phyloP scores from a whole-genome alignment of 2,329 filamentous ascomycete genomes.

The Fusarium sp. region DNA sequence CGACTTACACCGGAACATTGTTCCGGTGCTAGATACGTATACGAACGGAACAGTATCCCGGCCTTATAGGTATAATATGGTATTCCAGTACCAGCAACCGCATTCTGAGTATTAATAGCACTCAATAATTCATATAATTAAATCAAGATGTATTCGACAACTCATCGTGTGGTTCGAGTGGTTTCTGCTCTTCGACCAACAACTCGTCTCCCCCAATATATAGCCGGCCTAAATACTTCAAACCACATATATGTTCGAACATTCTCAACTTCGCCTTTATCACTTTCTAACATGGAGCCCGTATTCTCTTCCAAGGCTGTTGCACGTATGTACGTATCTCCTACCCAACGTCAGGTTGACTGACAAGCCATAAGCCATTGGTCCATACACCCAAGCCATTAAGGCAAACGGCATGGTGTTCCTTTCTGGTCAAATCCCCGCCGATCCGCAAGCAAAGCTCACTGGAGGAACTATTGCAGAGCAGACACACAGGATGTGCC shows the following conservation, averaged over 20 bases:
- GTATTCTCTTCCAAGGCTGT: conserved; percentile 26
- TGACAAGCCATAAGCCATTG: conserved; percentile 13
- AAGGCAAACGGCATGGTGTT: conserved; percentile 65
- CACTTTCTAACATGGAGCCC: conserved; percentile 3
- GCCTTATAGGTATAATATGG: neutral
- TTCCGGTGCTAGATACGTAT: conserved; percentile 9
- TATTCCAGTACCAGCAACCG: neutral
- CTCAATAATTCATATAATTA: neutral
- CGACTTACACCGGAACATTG: conserved; percentile 2
- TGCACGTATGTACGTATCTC: conserved; percentile 4
- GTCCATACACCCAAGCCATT: conserved; percentile 34
- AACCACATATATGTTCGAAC: neutral
- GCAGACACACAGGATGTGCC: conserved; percentile 38
- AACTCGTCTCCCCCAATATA: neutral
- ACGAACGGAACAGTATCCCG: conserved; percentile 11
- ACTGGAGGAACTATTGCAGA: conserved; percentile 67
- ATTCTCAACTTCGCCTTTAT: neutral
- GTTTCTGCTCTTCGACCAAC: neutral
- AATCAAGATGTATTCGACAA: neutral
- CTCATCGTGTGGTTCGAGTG: neutral
- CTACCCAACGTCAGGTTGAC: neutral
- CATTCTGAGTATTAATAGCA: neutral
- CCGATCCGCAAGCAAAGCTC: conserved; percentile 66
- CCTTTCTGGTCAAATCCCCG: conserved; percentile 76
- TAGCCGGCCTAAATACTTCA: neutral